Percentiles rank a stretch among this genome's conserved stretches.
Conservation (phyloP, 2,329 filamentous ascomycete genomes). For the Alternaria longipes region DNA sequence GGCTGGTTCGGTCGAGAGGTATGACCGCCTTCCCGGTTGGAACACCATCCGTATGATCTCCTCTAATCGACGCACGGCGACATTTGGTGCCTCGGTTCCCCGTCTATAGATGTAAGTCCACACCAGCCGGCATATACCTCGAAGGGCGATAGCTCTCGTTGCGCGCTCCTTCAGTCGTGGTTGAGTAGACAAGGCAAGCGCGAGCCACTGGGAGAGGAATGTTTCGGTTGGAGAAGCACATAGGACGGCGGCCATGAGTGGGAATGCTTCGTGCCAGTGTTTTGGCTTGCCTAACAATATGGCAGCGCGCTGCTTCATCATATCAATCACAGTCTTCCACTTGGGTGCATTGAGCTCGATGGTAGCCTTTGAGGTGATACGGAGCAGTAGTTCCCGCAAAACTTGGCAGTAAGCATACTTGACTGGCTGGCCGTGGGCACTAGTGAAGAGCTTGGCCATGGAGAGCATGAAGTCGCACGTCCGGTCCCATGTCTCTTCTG, state of each 20-base stretch:
- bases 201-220: slow-evolving; percentile 87
- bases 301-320: slow-evolving; percentile 78
- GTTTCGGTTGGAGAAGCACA: slow-evolving; percentile 87
- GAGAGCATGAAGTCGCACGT: slow-evolving; percentile 89
- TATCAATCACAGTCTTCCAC: slow-evolving; percentile 86
- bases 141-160: slow-evolving; percentile 80
- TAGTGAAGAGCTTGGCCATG: slow-evolving; percentile 82
- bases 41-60: slow-evolving; percentile 88
- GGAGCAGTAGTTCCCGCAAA: slow-evolving; percentile 84
- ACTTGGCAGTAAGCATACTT: slow-evolving; percentile 96
- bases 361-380: slow-evolving; percentile 82
- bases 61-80: slow-evolving; percentile 81
- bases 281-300: slow-evolving; percentile 91
- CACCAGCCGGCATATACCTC: slow-evolving; percentile 86
- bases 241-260: slow-evolving; percentile 83
- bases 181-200: slow-evolving; percentile 79
- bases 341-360: slow-evolving; percentile 80
- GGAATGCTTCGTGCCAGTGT: slow-evolving; percentile 90
- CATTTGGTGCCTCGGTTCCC: slow-evolving; percentile 73
- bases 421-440: slow-evolving; percentile 85
- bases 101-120: slow-evolving; percentile 92
- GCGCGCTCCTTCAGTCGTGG: slow-evolving; percentile 84
- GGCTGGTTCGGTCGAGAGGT: slow-evolving; percentile 82
- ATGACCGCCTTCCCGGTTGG: slow-evolving; percentile 79
- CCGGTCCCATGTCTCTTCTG: slow-evolving; percentile 80